Percentiles rank a stretch among this genome's conserved stretches.
phyloP scores from a whole-genome alignment of 805 yeast species.

The Ogataea kodamae region DNA sequence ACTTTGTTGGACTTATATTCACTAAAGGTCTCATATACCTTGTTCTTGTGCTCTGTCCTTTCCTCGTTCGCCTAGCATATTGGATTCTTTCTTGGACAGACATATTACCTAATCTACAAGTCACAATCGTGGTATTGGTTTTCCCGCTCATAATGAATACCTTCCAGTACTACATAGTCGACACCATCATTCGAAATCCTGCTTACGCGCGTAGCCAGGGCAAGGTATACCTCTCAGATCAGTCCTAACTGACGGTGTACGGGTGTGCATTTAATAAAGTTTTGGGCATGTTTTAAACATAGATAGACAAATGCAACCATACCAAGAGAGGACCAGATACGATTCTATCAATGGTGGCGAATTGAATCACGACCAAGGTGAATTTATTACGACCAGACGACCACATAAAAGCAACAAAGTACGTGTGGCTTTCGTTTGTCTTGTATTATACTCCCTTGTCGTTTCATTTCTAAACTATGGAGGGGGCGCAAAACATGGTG shows the following conservation, averaged over 20 bases:
- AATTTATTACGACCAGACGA: constrained; percentile 1
- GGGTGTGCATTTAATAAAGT: constrained; percentile 5
- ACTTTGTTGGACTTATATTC: constrained; percentile 56
- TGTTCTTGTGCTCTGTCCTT: constrained; percentile 57
- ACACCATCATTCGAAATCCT: constrained; percentile 66
- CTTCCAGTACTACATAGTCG: constrained; percentile 69
- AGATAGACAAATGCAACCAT: constrained; percentile 2
- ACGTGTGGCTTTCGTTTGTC: constrained; percentile 4
- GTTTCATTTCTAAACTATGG: constrained; percentile 3
- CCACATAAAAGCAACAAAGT: constrained; percentile 7
- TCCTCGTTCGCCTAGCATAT: constrained; percentile 66
- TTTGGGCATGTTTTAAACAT: constrained; percentile 4
- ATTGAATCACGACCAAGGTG: too few relatives aligned
- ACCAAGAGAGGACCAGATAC: constrained; percentile 2
- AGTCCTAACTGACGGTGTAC: constrained; percentile 1
- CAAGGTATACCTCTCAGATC: too few relatives aligned
- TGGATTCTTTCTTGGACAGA: constrained; percentile 82
- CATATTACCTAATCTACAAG: constrained; percentile 75
- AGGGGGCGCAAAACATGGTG: constrained; percentile 2
- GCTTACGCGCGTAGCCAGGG: constrained; percentile 27
- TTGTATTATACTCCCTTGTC: constrained; percentile 6
- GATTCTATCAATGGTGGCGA: too few relatives aligned
- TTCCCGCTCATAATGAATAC: constrained; percentile 73
- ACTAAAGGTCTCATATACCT: constrained; percentile 57
- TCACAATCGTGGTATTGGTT: constrained; percentile 80